Base-by-base conservation (phyloP, 352 stramenopile genomes). In the Globisporangium ultimum region DNA sequence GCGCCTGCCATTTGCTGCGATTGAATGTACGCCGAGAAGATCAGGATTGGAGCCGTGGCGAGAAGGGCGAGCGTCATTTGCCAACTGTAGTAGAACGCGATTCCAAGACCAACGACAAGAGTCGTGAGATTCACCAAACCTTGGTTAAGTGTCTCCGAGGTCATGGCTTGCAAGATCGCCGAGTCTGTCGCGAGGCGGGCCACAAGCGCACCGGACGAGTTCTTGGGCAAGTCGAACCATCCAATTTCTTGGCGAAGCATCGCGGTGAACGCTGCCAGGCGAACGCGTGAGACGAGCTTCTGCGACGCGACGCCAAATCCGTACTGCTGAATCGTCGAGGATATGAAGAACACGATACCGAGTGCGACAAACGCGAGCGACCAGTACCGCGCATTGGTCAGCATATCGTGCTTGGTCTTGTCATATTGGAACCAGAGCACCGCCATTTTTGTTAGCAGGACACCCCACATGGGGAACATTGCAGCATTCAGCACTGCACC, bases 181-280 rank as follows among this genome's bases (percentile, higher is more conserved):
- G 80, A 85, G 61, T 96, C 88, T 0, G 72, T 89, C 0, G 86
- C 68, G 11, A 96, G 74, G 1, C 82, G 71, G 20, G 75, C 65
- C 0, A 83, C 74, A 5, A 96, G 68, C 0, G 81, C 81, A 0
- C 85, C 84, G 0, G 82, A 74, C 7, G 71, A 71, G 63, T 93
- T 89, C 10, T 74, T 60, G n/a, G 81, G 61, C 28, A 61, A 34
- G 46, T 95, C 84, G 48, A 91, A 94, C 76, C 82, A 95, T 2
- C 70, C 80, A n/a, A 92, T 67, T 36, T 95, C 83, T 55, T 92
- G 84, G 3, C 60, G 60, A 24, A 96, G 63, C 67, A 95, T 92
- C 6, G 72, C 63, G 15, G 55, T 21, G 55, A 88, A 93, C n/a
- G 72, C 70, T 5, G 53, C 41, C 0, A 53, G 47, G 14, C 83